These are phyloP conservation scores for Aureobasidium musti DNA, from an alignment of 2,329 filamentous ascomycete species.

Conservation along the genomic window DNA sequence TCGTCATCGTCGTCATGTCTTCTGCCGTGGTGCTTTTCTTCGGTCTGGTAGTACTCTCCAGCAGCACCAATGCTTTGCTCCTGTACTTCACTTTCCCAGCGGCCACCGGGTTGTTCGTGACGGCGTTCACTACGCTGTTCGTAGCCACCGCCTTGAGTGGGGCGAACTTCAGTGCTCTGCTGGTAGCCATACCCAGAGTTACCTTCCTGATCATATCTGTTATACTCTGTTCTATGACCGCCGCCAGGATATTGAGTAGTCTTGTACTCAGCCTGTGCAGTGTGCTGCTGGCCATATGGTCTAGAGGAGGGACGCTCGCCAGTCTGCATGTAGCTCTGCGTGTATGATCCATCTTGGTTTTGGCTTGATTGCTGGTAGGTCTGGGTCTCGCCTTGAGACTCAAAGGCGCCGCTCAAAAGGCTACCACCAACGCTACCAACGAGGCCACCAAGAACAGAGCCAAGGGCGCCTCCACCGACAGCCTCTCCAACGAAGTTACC, in stretches of 20 bases:
- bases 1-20: conserved; percentile 40
- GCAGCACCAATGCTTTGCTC: conserved; percentile 33
- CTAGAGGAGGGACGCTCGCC: conserved; percentile 48
- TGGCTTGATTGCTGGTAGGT: conserved; percentile 55
- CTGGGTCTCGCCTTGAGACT: conserved; percentile 51
- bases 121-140: conserved; percentile 60
- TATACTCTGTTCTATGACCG: conserved; percentile 61
- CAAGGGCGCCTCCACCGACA: conserved; percentile 65
- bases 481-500: conserved; percentile 60
- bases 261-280: conserved; percentile 62
- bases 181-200: conserved; percentile 58
- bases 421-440: conserved; percentile 61
- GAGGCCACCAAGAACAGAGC: conserved; percentile 69
- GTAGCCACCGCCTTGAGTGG: conserved; percentile 57
- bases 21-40: conserved; percentile 37
- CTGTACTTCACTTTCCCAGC: conserved; percentile 47
- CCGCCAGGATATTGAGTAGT: conserved; percentile 62
- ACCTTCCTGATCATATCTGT: conserved; percentile 58
- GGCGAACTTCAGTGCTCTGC: conserved; percentile 58
- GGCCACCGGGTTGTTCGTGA: conserved; percentile 49
- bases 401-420: conserved; percentile 64
- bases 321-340: conserved; percentile 63
- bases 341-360: conserved; percentile 62
- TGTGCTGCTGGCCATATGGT: conserved; percentile 48
- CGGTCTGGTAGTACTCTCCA: conserved; percentile 36